Evolutionary conservation across 768 basidiomycete genomes (phyloP).

Genomic region (Strobilomyces dryophilus): DNA sequence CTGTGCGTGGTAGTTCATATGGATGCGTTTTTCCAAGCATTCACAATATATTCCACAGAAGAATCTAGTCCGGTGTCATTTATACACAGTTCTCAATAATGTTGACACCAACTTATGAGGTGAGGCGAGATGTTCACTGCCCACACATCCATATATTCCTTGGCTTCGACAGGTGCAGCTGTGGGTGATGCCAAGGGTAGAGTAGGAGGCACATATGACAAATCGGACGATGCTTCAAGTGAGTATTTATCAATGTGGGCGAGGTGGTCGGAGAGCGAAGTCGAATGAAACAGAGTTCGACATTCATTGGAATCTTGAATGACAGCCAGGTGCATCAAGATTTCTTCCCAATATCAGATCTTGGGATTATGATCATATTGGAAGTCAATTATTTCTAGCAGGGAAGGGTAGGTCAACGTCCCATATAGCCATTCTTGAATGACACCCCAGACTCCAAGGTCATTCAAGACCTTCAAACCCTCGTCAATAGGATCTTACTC

Average conservation of each 20-base stretch:
- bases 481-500: neutral
- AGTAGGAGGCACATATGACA: too few relatives aligned
- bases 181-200: too few relatives aligned
- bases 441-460: neutral
- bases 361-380: neutral
- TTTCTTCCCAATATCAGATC: neutral
- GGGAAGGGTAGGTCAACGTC: neutral
- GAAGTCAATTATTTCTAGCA: neutral
- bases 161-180: neutral
- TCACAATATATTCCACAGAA: neutral
- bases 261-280: neutral
- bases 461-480: neutral
- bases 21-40: neutral
- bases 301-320: neutral
- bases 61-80: neutral
- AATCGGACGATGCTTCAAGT: too few relatives aligned
- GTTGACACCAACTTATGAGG: neutral
- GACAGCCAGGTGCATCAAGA: neutral
- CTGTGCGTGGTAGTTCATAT: neutral
- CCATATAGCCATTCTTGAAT: neutral
- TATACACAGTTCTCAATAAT: neutral
- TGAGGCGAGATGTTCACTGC: neutral
- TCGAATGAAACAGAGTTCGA: neutral
- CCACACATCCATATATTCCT: neutral
- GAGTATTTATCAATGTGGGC: neutral